A percentile compares a stretch with the other conserved stretches of the same genome.
Evolutionary conservation across 2,329 filamentous ascomycete species (phyloP).

Genomic region (Talaromyces piceae): DNA sequence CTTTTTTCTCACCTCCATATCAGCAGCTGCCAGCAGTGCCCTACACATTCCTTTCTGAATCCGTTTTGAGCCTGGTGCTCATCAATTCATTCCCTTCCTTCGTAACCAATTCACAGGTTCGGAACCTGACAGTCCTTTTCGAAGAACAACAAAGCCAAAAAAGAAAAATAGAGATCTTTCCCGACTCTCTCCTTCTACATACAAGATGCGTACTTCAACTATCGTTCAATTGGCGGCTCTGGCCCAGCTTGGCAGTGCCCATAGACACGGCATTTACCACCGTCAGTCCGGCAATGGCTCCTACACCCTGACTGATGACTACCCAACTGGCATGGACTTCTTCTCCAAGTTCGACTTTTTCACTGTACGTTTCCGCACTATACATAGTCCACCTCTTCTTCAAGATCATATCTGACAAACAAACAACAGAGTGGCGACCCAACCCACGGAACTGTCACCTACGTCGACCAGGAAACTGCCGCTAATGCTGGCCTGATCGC

Average conservation of each 20-base stretch:
- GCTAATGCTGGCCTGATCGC: constrained; percentile 52
- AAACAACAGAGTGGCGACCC: constrained; percentile 50
- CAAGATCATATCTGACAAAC: neutral
- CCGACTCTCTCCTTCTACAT: neutral
- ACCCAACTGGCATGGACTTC: constrained; percentile 38
- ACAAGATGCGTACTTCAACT: constrained; percentile 23
- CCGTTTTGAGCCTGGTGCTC: constrained; percentile 11
- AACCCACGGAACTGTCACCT: constrained; percentile 67
- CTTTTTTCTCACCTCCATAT: neutral
- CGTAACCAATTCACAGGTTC: neutral
- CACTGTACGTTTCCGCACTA: constrained; percentile 27
- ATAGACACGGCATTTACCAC: constrained; percentile 8
- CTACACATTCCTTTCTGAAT: neutral
- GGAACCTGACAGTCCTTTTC: neutral
- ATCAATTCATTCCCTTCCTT: constrained; percentile 9
- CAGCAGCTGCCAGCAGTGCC: constrained; percentile 1
- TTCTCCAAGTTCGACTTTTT: constrained; percentile 49
- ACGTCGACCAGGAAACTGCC: constrained; percentile 54
- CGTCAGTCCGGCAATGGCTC: constrained; percentile 11
- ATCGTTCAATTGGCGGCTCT: constrained; percentile 24
- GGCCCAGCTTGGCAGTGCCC: constrained; percentile 23
- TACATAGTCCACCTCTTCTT: neutral
- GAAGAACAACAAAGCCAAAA: too few species aligned
- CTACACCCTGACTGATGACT: constrained; percentile 43
- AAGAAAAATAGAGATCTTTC: too few species aligned